These are phyloP conservation scores for Didymella lethalis DNA, from an alignment of 2,329 filamentous ascomycete genomes.

Conservation along the genomic window DNA sequence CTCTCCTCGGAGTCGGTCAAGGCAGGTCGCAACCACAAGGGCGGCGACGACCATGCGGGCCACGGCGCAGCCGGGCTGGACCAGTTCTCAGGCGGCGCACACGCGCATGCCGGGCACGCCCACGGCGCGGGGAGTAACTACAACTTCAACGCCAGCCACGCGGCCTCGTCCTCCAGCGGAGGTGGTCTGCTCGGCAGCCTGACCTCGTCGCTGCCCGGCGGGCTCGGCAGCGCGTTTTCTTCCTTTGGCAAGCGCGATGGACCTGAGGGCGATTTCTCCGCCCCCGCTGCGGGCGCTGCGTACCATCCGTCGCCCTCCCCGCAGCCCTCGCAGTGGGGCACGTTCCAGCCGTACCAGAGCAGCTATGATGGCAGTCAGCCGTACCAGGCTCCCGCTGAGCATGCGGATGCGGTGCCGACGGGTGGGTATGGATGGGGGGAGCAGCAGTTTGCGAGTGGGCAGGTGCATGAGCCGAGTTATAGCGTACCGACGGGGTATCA, in stretches of 20 bases:
- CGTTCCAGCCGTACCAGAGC: constrained; percentile 49
- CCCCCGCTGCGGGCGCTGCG: constrained; percentile 5
- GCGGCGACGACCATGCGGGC: constrained; percentile 44
- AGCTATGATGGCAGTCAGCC: constrained; percentile 40
- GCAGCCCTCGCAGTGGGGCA: constrained; percentile 28
- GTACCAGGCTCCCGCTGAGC: constrained; percentile 39
- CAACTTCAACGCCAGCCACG: constrained; percentile 19
- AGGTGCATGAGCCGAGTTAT: constrained; percentile 45
- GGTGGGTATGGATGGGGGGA: constrained; percentile 38
- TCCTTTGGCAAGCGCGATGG: constrained; percentile 39
- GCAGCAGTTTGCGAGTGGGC: constrained; percentile 44
- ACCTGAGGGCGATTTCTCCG: constrained; percentile 28
- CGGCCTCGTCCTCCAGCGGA: constrained; percentile 22
- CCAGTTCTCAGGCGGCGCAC: constrained; percentile 27
- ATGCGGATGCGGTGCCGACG: constrained; percentile 36
- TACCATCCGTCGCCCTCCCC: constrained; percentile 38
- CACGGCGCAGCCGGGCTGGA: constrained; percentile 41
- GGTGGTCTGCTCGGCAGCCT: constrained; percentile 39
- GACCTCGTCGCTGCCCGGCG: constrained; percentile 27
- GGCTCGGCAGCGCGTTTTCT: constrained; percentile 28
- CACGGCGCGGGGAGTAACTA: constrained; percentile 28
- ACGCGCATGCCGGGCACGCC: constrained; percentile 27
- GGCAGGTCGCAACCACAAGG: constrained; percentile 78
- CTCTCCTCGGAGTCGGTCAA: constrained; percentile 85
- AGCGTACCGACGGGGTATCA: constrained; percentile 48